Evolutionary conservation across 768 basidiomycete genomes (phyloP).

Genomic region (Holtermanniella nyarrowii): DNA sequence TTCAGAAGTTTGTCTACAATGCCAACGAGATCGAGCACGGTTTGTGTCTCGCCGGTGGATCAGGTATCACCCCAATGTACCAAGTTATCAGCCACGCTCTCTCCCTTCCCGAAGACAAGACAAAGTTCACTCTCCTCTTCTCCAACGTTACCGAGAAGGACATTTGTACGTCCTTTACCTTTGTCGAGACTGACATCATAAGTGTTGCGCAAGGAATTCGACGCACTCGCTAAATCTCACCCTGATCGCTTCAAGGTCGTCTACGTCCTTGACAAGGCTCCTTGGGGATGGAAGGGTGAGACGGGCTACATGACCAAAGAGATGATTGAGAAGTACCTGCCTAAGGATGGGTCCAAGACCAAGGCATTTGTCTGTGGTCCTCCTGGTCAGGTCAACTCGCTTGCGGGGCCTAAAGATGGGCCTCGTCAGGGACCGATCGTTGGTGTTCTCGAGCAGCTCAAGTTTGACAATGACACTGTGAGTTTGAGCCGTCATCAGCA

Average conservation of each 20-base stretch:
- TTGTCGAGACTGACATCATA: not conserved
- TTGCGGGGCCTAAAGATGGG: constrained; percentile 82
- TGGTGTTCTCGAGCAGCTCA: constrained; percentile 70
- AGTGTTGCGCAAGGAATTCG: constrained; percentile 41
- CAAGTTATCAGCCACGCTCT: constrained; percentile 61
- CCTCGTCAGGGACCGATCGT: constrained; percentile 72
- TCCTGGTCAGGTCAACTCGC: constrained; percentile 74
- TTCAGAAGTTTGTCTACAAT: constrained; percentile 77
- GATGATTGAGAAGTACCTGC: constrained; percentile 62
- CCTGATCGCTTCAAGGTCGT: constrained; percentile 59
- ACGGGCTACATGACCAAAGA: constrained; percentile 66
- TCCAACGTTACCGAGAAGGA: constrained; percentile 82
- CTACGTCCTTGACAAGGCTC: constrained; percentile 74
- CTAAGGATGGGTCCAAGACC: constrained; percentile 56
- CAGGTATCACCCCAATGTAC: constrained; percentile 57
- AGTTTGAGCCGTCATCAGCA: not conserved
- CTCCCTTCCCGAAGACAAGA: constrained; percentile 64
- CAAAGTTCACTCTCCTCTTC: constrained; percentile 86
- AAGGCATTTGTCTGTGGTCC: constrained; percentile 83
- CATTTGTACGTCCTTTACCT: constrained; percentile 55
- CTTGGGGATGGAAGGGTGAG: constrained; percentile 55
- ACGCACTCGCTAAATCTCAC: constrained; percentile 43
- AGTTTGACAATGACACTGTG: not conserved
- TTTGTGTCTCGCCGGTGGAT: constrained; percentile 83
- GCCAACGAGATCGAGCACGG: constrained; percentile 55